Evolutionary conservation across 1,139 yeast species (phyloP).

Genomic region (Geotrichum carabidarum): DNA sequence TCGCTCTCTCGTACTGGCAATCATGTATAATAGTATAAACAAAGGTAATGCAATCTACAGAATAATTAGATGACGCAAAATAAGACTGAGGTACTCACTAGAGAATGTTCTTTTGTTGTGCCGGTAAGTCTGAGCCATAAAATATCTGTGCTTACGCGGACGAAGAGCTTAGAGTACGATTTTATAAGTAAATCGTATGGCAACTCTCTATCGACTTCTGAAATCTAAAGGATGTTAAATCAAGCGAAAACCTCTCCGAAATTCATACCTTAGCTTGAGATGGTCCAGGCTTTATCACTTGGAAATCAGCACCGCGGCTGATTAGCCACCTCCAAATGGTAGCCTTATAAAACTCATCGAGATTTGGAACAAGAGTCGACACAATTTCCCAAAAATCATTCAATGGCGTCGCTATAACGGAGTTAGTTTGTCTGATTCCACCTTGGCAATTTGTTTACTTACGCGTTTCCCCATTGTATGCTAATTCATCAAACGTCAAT

Average conservation of each 20-base stretch:
- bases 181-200: slow-evolving; percentile 1
- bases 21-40: neutral
- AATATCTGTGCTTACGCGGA: slow-evolving; percentile 2
- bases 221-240: neutral
- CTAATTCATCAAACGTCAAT: slow-evolving; percentile 5
- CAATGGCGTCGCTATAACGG: slow-evolving; percentile 3
- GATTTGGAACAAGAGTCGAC: neutral
- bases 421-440: neutral
- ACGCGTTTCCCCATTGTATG: slow-evolving; percentile 3
- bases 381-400: slow-evolving; percentile 10
- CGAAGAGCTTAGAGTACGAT: neutral
- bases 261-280: slow-evolving; percentile 3
- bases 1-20: slow-evolving; percentile 4
- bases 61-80: neutral
- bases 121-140: slow-evolving; percentile 6
- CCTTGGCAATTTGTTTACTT: neutral
- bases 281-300: neutral
- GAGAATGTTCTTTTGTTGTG: neutral
- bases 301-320: slow-evolving; percentile 3
- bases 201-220: neutral
- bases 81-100: neutral
- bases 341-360: slow-evolving; percentile 1
- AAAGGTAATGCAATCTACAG: neutral
- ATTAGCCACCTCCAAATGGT: slow-evolving; percentile 14
- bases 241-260: neutral